Conservation (phyloP, 2,329 filamentous ascomycete genomes). For the Lachnellula cervina region DNA sequence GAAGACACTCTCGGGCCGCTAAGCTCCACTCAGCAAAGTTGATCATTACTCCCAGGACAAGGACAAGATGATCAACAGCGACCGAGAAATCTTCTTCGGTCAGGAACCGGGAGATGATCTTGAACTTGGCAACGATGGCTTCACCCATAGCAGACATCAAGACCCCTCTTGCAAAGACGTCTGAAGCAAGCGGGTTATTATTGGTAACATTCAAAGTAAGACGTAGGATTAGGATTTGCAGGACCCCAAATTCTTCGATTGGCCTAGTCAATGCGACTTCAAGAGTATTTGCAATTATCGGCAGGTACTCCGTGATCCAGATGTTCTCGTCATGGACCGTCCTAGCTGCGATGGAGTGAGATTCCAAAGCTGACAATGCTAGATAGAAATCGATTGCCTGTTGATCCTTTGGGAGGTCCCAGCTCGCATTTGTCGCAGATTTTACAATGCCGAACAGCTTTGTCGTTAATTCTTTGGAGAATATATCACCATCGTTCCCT, state of each 20-base stretch:
- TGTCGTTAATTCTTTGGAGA: constrained; percentile 45
- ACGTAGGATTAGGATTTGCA: constrained; percentile 43
- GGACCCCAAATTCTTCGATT: constrained; percentile 33
- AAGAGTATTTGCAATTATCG: constrained; percentile 46
- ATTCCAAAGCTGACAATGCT: constrained; percentile 49
- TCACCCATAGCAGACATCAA: constrained; percentile 46
- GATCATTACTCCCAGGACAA: constrained; percentile 77
- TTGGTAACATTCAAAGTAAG: constrained; percentile 84
- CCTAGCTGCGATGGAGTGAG: constrained; percentile 45
- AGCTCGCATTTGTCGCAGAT: constrained; percentile 17
- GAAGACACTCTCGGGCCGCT: constrained; percentile 48
- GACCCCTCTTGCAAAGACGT: constrained; percentile 59
- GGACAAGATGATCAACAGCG: constrained; percentile 65
- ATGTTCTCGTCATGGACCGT: constrained; percentile 38
- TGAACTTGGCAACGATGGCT: constrained; percentile 49
- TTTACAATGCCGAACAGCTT: constrained; percentile 43
- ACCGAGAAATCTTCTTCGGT: constrained; percentile 45
- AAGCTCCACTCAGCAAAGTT: constrained; percentile 80
- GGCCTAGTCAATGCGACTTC: constrained; percentile 34
- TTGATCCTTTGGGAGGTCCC: constrained; percentile 20
- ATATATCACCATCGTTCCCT: constrained; percentile 44
- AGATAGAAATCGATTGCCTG: constrained; percentile 36
- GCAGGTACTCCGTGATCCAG: constrained; percentile 48
- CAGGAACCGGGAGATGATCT: constrained; percentile 43
- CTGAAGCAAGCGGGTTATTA: constrained; percentile 65